Base-by-base conservation (phyloP, 2,329 filamentous ascomycete genomes). In the Cylindrodendrum hubeiense region DNA sequence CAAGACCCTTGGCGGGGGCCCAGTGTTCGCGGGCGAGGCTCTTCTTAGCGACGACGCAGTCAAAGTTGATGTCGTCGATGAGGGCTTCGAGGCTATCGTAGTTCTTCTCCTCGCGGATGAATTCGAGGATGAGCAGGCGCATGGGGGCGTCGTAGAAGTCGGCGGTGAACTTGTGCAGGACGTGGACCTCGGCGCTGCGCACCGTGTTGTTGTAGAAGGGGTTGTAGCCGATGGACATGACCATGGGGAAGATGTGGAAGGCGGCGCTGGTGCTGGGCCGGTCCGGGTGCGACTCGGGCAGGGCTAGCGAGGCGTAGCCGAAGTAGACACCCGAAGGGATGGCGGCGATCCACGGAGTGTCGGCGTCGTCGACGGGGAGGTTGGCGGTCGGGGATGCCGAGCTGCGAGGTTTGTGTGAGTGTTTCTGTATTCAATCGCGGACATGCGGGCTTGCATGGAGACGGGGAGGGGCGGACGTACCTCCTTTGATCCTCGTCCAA, bases 331-430 rank as follows among this genome's bases (percentile, higher is more conserved):
- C 96, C 1, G 90, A 93, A 63, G 88, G 84, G 59, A 93, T 85
- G 70, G 87, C 83, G 34, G 81, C 78, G 77, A 91, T 90, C 89
- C 89, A 91, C 10, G 87, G 83, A 33, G 85, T 81, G 7, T 85
- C 79, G 74, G 88, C 75, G 58, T 86, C 85, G 79, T 92, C 90
- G 54, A 95, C 91, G 73, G 90, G 90, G 47, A 98, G 89, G 84
- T 98, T 99, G 77, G 96, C 96, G 2, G 96, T 98, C n/a, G 3
- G 96, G 96, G 78, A 98, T 98, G 73, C 95, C 95, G 77, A 98
- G 93, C 90, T 97, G 65, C 66, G 52, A 60, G 54, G 44, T 44
- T 52, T 17, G 13, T 41, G 60, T 60, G 37, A 60, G 53, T 24
- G 30, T 24, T 43, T 24, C 26, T n/a, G 26, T 13, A 15, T 26